A percentile compares a stretch with the other conserved stretches of the same genome.
Evolutionary conservation across 2,329 filamentous ascomycete genomes (phyloP).

Genomic region (Neocucurbitaria cava): DNA sequence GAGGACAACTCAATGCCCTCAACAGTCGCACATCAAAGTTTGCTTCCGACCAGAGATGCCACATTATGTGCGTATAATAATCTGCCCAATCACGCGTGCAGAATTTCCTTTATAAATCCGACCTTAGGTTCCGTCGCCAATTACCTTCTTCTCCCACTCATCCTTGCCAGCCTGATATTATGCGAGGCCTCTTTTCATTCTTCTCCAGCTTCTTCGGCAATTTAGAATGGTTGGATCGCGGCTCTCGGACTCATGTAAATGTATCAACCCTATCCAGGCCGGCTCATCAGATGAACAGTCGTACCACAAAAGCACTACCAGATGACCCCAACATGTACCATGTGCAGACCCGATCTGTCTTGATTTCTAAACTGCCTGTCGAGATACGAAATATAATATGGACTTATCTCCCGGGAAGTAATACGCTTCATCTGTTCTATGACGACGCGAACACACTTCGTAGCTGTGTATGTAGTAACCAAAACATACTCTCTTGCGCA

Average conservation of each 20-base stretch:
- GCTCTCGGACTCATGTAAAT: not conserved
- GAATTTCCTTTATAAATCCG: no score
- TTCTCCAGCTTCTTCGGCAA: not conserved
- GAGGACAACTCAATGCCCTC: no score
- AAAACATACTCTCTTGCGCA: not conserved
- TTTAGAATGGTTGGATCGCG: not conserved
- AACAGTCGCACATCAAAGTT: no score
- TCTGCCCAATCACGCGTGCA: no score
- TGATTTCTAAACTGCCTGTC: conserved; percentile 5
- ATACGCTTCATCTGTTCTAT: conserved; percentile 6
- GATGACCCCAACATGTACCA: conserved; percentile 1
- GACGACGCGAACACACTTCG: not conserved
- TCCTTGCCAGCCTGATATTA: not conserved
- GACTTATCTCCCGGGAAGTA: conserved; percentile 3
- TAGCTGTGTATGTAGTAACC: conserved; percentile 1
- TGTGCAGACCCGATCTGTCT: conserved; percentile 1
- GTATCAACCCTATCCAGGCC: not conserved
- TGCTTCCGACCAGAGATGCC: no score
- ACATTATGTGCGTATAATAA: no score
- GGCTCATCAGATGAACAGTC: not conserved
- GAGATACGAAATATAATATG: conserved; percentile 10
- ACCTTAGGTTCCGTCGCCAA: no score
- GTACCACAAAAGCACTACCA: not conserved
- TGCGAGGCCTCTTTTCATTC: not conserved
- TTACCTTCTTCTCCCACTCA: no score